Evolutionary conservation across 2,329 filamentous ascomycete species (phyloP), one percentile per base, ranked within the genome.

Genomic region (Apiospora sp.): DNA sequence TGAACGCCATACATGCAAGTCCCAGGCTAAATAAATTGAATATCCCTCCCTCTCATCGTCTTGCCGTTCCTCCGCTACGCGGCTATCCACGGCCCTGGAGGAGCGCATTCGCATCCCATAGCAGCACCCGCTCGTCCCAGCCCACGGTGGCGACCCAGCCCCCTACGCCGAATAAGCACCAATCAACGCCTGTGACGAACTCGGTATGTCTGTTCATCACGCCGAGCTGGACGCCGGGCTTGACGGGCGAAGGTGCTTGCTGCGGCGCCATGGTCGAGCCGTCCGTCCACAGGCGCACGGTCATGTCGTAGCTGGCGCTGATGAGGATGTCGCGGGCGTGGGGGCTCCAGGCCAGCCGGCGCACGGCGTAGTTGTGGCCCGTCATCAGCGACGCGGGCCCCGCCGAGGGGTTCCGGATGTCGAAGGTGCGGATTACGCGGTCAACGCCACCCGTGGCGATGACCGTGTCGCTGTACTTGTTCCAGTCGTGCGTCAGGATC

Each of bases 271-370:
- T 82, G 5, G 82, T 81, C 2, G 86, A 87, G 6, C 85, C 93
- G 80, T 98, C 96, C 14, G 92, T 94, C 96, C 96, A 99, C 69
- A 98, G 87, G 44, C 96, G 90, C 76, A 96, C 97, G 7, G 94
- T 98, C 96, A 99, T 99, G 83, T 99, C 96, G 82, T 99, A 99
- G 80, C 95, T 96, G 1, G 94, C 96, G 77, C 92, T 96, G 58
- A 98, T 87, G 58, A 99, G 83, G 13, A 98, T 89, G 80, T 98
- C 94, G 72, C 92, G 91, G n/a, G 96, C 88, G 84, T 99, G 96
- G 13, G 96, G 96, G 78, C 94, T 97, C 96, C 96, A 99, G 7
- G 94, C 90, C 5, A 99, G 80, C 75, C 93, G 91, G 68, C 95
- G 88, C 37, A 98, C 92, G 3, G 96, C 96, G 81, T 98, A 99